Base-by-base conservation (phyloP, 2,329 filamentous ascomycete species). In the Fusarium tuaranense region DNA sequence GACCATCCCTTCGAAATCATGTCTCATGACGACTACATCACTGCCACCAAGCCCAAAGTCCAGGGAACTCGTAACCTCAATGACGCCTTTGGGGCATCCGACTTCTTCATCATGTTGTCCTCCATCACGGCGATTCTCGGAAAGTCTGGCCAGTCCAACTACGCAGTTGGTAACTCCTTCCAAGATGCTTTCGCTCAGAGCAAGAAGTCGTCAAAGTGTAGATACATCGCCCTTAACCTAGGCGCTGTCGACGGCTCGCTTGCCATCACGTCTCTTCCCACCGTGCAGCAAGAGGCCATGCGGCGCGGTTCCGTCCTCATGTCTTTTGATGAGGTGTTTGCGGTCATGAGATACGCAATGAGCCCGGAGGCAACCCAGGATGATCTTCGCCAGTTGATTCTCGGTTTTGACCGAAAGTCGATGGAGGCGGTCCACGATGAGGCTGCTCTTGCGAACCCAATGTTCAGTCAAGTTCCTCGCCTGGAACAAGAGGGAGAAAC, bases 41-140 rank as follows among this genome's bases (percentile, higher is more conserved):
- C 55, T 2, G 44, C 67, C n/a, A 67, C 69, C 27, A 63, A 55
- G 14, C 70, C 72, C n/a, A 75, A 73, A 5, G 61, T 71, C 10
- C 68, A 73, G 1, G 71, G 71, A 27, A 72, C 71, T 27, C 48
- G 9, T 6, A 71, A 73, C 27, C 44, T 73, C 12, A 59, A 73
- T n/a, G 32, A 57, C 1, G 65, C 65, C 20, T 73, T 73, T 9
- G 46, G 48, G 7, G 39, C 34, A 18, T 60, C 71, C 20, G 73
- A 74, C 38, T 72, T 74, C 34, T 74, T 76, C 32, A 65, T 76
- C 34, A 69, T 74, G 63, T 30, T 74, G 2, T 76, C 74, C 1
- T 74, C 72, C 8, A 63, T 72, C 14, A 63, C 65, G 0, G 53
- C 65, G 9, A 72, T 76, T 60, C 27, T 71, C 6, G 72, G 72